Evolutionary conservation across 169 alveolate species (phyloP).

Genomic region (Plasmodium inui): DNA sequence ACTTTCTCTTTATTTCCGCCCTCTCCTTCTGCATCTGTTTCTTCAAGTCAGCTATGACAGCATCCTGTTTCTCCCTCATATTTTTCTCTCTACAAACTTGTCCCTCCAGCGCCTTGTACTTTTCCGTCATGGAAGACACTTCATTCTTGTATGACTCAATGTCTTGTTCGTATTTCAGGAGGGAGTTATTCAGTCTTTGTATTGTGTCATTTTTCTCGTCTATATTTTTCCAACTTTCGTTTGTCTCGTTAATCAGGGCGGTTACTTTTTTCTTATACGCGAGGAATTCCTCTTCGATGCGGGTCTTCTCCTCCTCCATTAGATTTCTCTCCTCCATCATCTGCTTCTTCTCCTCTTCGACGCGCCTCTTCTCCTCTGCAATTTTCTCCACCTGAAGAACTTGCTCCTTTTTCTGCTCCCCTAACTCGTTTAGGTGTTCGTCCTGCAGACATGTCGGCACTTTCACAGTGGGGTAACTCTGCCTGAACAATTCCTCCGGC

Average conservation of each 20-base stretch:
- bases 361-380: background rate
- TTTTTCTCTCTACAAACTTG: conserved; percentile 48
- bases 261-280: conserved; percentile 34
- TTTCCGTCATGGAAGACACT: conserved; percentile 10
- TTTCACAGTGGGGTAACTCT: background rate
- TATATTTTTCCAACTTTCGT: conserved; percentile 27
- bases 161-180: conserved; percentile 45
- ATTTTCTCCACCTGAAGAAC: conserved; percentile 4
- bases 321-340: background rate
- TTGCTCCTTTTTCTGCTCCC: background rate
- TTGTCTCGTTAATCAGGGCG: conserved; percentile 32
- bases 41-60: background rate
- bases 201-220: conserved; percentile 21
- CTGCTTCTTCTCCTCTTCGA: background rate
- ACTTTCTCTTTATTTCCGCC: conserved; percentile 31
- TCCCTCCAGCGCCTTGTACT: conserved; percentile 26
- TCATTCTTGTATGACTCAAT: conserved; percentile 32
- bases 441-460: conserved; percentile 21
- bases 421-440: background rate
- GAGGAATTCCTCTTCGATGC: conserved; percentile 34
- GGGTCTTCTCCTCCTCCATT: conserved; percentile 9
- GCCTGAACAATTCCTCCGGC: conserved; percentile 8
- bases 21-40: conserved; percentile 45
- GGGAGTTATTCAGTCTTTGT: conserved; percentile 24
- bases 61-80: conserved; percentile 31